These are phyloP conservation scores for Pilasporangium apinafurcum DNA, from an alignment of 352 stramenopile species.

Conservation along the genomic window DNA sequence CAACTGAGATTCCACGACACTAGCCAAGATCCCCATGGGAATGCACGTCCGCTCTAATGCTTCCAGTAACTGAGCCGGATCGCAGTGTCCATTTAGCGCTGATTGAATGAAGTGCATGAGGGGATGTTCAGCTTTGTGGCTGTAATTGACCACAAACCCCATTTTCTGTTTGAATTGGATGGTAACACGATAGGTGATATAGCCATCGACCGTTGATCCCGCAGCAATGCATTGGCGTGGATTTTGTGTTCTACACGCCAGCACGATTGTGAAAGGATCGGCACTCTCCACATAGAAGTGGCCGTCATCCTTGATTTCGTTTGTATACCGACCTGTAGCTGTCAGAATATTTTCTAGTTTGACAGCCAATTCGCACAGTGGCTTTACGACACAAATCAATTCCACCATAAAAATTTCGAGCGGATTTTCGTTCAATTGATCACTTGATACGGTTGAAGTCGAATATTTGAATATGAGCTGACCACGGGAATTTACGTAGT, in stretches of 20 bases:
- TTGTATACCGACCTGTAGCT: conserved; percentile 63
- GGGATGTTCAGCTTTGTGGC: conserved; percentile 79
- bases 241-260: conserved; percentile 68
- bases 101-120: conserved; percentile 86
- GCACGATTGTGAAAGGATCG: conserved; percentile 78
- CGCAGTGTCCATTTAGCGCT: conserved; percentile 71
- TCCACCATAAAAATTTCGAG: conserved; percentile 86
- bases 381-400: conserved; percentile 81
- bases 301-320: conserved; percentile 56
- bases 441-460: conserved; percentile 49
- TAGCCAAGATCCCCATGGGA: conserved; percentile 76
- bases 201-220: conserved; percentile 62
- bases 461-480: conserved; percentile 83
- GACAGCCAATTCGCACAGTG: conserved; percentile 75
- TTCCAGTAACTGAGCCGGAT: conserved; percentile 75
- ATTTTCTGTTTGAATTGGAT: conserved; percentile 88
- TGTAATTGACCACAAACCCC: conserved; percentile 84
- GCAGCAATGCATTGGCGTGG: conserved; percentile 61
- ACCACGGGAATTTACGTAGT: conserved; percentile 67
- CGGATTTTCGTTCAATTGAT: conserved; percentile 77
- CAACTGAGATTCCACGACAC: conserved; percentile 77
- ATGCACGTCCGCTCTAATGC: conserved; percentile 80
- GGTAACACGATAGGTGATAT: conserved; percentile 71
- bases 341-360: conserved; percentile 76
- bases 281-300: conserved; percentile 83